Conservation (phyloP, 2,329 filamentous ascomycete species). For the Epichloe gansuensis region DNA sequence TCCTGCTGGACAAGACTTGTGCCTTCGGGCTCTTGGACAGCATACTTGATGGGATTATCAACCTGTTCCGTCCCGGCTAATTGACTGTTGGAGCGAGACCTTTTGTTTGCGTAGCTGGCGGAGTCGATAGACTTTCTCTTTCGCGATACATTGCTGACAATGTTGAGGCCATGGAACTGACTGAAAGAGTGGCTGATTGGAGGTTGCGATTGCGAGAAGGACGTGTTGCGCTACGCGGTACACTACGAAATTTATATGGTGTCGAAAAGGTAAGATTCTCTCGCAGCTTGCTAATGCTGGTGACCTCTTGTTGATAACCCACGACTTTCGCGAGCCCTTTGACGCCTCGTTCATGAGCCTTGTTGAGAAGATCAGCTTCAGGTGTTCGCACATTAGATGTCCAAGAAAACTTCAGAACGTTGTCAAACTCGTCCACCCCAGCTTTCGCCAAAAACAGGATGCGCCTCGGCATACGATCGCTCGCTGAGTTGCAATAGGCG, state of each 20-base stretch:
- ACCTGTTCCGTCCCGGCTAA: neutral
- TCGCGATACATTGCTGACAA: neutral
- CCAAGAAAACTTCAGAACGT: neutral
- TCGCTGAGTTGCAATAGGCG: neutral
- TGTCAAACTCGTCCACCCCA: neutral
- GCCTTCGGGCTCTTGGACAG: slow-evolving; percentile 1
- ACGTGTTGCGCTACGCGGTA: neutral
- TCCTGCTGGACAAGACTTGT: slow-evolving; percentile 1
- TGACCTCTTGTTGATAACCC: neutral
- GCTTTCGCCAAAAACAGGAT: neutral
- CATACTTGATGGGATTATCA: neutral
- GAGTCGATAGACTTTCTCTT: neutral
- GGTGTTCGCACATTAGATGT: neutral
- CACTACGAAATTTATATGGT: neutral
- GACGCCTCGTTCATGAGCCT: neutral
- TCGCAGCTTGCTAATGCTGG: neutral
- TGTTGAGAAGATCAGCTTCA: neutral
- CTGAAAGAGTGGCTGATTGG: neutral
- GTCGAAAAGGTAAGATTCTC: neutral
- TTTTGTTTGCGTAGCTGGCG: neutral
- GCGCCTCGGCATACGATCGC: neutral
- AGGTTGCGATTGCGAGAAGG: neutral
- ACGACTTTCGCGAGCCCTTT: neutral
- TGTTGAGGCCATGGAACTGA: neutral
- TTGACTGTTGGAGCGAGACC: neutral